Evolutionary conservation across 495 filamentous ascomycete species (phyloP), one percentile per base, ranked within the genome.

Genomic region (Podospora australis): DNA sequence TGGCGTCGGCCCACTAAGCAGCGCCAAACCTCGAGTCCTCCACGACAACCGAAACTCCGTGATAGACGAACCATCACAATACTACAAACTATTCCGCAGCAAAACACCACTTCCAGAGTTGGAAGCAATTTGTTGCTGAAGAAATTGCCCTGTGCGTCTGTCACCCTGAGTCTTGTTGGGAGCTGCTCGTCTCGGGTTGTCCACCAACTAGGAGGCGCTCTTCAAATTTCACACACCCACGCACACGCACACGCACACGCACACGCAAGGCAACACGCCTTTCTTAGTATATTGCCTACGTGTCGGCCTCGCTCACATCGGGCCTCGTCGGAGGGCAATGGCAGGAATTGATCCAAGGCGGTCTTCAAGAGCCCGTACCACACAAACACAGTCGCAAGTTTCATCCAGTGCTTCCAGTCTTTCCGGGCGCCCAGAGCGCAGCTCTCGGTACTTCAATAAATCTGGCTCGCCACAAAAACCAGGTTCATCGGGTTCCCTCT

Each of bases 281-380:
- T 24, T n/a, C 14, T 20, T 20, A 16, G 19, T n/a, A 26, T 44
- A 38, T 49, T 47, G 34, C 23, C 21, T 32, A 34, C 44, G 42
- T 34, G 54, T 52, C 54, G 51, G 58, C 55, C 57, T 44, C 48
- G 52, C 40, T 48, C 26, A 50, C 56, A 55, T 47, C 49, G 57
- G 50, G 60, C 44, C 47, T 53, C 43, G 52, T 53, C 49, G 4
- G 54, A 57, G 50, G 68, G 67, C 69, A 66, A 76, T 76, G 74
- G 73, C 74, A 66, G 71, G 65, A 49, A 54, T 59, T 70, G 84
- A 87, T 58, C 86, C 89, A 58, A 84, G 92, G 66, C 88, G 92
- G 65, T 95, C 90, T 42, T 92, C 91, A 58, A 82, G 92, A 69
- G 87, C 89, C 70, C 88, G 89, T 65, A 80, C 79, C 52, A 80